Base-by-base conservation (phyloP, 2,329 filamentous ascomycete genomes). In the Rutstroemia sydowiana region DNA sequence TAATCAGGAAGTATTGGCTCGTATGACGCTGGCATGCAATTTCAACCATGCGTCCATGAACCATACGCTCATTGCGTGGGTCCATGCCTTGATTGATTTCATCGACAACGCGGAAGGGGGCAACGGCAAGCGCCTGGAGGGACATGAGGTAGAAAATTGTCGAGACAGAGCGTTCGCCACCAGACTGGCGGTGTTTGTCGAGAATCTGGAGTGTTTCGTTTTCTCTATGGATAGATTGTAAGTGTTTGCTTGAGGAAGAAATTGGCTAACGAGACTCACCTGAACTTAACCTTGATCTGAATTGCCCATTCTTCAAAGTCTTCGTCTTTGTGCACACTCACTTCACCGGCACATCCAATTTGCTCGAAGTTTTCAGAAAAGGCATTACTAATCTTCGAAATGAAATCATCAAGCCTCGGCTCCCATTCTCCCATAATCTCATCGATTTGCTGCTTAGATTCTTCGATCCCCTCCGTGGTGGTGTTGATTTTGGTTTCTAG, bases 81-180 rank as follows among this genome's bases (percentile, higher is more conserved):
- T 98, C 93, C 93, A 98, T 98, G 59, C 93, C 93, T 71, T 98
- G 93, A 66, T 98, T 98, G 76, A 98, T 98, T 73, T 98, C 93
- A 70, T 98, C 93, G 54, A 98, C 93, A 45, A 98, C 92, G 48
- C 93, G 89, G 79, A 98, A 98, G 1, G 93, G 93, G 3, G 91
- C 90, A 63, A 90, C 87, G 14, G 93, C 92, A 63, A 98, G 84
- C 45, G 88, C 88, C 69, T 98, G 93, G 23, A 98, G 79, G 5
- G 93, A 89, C 91, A 98, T 97, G 52, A 98, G 88, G 72, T 95
- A 98, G 77, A 97, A 98, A 65, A 97, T 95, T 13, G 93, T 98
- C 20, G 89, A 95, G 20, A 98, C 92, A 21, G 93, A 89, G 54
- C 93, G 86, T 72, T 98, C 93, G 58, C 93, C 93, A 63, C 93